Conservation (phyloP, 176 grass and related monocot species). For the Aegilops bicornis region DNA sequence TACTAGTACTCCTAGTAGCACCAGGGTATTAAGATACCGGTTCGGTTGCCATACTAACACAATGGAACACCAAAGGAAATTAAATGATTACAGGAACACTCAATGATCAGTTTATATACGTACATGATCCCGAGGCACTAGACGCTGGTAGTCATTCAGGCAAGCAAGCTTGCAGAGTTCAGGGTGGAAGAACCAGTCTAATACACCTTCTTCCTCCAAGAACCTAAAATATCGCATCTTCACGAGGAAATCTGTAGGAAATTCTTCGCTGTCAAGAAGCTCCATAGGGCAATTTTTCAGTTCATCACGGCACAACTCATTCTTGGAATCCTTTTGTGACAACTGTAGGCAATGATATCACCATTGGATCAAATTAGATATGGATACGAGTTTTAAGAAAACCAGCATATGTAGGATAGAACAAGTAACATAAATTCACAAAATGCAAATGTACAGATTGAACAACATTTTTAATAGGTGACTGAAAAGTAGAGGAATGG, state of each 20-base stretch:
- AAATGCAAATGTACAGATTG: background rate
- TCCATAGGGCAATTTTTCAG: background rate
- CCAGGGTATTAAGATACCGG: no score
- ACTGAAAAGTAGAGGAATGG: background rate
- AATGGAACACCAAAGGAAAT: background rate
- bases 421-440: background rate
- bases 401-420: background rate
- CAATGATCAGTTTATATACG: background rate
- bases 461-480: background rate
- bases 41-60: background rate
- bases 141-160: constrained; percentile 25
- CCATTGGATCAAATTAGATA: background rate
- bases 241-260: background rate
- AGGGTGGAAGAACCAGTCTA: constrained; percentile 18
- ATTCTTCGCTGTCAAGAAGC: background rate
- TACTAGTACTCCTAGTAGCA: no score
- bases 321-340: background rate
- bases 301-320: background rate
- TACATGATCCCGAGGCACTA: constrained; percentile 23
- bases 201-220: background rate
- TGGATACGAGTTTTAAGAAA: background rate
- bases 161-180: constrained; percentile 1
- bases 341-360: background rate
- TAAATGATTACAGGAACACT: background rate
- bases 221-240: constrained; percentile 6